These are phyloP conservation scores for Schizothecium vesticola DNA, from an alignment of 495 filamentous ascomycete genomes.

Conservation along the genomic window DNA sequence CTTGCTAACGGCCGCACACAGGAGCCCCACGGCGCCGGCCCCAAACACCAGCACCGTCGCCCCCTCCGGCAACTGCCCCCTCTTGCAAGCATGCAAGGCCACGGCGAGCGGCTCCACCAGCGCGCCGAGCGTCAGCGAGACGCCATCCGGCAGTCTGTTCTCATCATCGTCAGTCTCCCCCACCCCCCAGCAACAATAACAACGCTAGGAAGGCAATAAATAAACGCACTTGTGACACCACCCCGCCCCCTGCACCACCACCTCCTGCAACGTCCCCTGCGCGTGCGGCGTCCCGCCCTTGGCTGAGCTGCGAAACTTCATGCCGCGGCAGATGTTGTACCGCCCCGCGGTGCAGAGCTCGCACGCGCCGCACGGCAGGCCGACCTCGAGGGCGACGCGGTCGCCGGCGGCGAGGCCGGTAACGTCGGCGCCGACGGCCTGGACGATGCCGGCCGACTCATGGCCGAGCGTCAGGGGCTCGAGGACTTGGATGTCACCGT, in stretches of 20 bases:
- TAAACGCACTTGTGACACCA: constrained; percentile 56
- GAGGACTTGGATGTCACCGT: constrained; percentile 59
- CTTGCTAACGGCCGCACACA: constrained; percentile 64
- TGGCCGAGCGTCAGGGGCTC: constrained; percentile 61
- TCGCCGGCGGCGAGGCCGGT: constrained; percentile 52
- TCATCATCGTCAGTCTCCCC: neutral
- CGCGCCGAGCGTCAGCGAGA: constrained; percentile 66
- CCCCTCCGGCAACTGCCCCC: constrained; percentile 50
- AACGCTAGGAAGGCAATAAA: neutral
- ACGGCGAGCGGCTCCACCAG: constrained; percentile 76
- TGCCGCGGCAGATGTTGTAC: constrained; percentile 80
- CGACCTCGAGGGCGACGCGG: constrained; percentile 76
- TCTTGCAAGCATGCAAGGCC: constrained; percentile 65
- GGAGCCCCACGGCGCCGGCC: constrained; percentile 72
- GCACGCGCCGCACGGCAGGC: constrained; percentile 71
- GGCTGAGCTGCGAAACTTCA: constrained; percentile 74
- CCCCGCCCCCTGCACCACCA: constrained; percentile 67
- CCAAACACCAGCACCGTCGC: constrained; percentile 68
- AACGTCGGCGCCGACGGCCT: constrained; percentile 46
- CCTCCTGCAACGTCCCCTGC: constrained; percentile 78
- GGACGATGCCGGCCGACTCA: constrained; percentile 59
- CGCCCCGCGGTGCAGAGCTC: constrained; percentile 59
- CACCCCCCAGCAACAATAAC: too few species aligned
- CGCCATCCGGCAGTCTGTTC: constrained; percentile 50
- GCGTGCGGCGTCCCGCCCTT: constrained; percentile 66